Evolutionary conservation across 1,139 yeast species (phyloP).

Genomic region (Magnusiomyces tetraspermus): DNA sequence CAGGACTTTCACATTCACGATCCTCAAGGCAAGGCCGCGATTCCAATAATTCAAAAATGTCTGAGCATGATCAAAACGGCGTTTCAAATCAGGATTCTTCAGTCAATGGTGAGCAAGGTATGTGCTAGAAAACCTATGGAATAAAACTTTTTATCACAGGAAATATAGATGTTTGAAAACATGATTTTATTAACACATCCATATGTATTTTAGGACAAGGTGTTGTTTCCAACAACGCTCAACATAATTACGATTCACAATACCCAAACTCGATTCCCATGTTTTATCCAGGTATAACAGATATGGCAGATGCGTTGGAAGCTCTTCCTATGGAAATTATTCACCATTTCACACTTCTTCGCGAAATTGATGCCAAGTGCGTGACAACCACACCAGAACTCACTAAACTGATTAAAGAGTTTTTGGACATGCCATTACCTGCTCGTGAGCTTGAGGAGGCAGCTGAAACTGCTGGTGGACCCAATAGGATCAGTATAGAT

Average conservation of each 20-base stretch:
- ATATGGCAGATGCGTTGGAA: slow-evolving; percentile 81
- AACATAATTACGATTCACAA: neutral
- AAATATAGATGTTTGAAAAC: too few relatives aligned
- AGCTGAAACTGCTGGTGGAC: slow-evolving; percentile 15
- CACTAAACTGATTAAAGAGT: slow-evolving; percentile 47
- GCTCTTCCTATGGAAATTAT: slow-evolving; percentile 81
- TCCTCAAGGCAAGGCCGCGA: too few relatives aligned
- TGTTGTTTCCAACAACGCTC: neutral
- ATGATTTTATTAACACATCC: too few relatives aligned
- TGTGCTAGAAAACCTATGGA: too few relatives aligned
- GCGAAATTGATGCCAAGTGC: slow-evolving; percentile 93
- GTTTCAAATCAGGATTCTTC: too few relatives aligned
- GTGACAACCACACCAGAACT: slow-evolving; percentile 64
- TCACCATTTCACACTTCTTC: slow-evolving; percentile 75
- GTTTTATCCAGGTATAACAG: slow-evolving; percentile 58
- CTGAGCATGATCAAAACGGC: too few relatives aligned
- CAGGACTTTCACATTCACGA: too few relatives aligned
- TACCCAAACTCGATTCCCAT: neutral
- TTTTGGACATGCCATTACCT: slow-evolving; percentile 34
- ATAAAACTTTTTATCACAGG: too few relatives aligned
- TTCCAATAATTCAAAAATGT: too few relatives aligned
- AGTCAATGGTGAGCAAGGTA: too few relatives aligned
- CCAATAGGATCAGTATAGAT: slow-evolving; percentile 8
- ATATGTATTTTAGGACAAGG: too few relatives aligned
- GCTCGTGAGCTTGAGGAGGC: slow-evolving; percentile 1